Conservation (phyloP, 352 stramenopile species). For the Thalassiosira mediterranea region DNA sequence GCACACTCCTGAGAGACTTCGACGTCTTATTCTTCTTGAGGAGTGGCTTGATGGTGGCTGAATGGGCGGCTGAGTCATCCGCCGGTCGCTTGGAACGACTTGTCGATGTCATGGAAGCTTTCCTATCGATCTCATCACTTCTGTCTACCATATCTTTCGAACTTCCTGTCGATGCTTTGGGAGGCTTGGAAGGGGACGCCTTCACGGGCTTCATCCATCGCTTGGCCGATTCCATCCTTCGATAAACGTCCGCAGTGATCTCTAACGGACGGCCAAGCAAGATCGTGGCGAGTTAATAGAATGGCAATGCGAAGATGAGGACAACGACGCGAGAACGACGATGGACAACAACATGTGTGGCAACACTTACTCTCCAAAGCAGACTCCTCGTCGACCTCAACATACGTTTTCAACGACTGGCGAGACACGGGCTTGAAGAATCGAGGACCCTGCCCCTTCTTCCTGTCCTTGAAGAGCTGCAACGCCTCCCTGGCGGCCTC, state of each 20-base stretch:
- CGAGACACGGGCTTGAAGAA: constrained; percentile 18
- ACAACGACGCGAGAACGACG: not conserved
- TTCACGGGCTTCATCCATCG: constrained; percentile 18
- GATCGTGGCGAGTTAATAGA: not conserved
- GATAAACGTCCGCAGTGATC: constrained; percentile 25
- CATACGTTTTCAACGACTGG: constrained; percentile 3
- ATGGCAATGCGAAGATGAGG: not conserved
- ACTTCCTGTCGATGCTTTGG: not conserved
- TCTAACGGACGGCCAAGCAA: constrained; percentile 4
- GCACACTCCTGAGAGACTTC: constrained; percentile 17
- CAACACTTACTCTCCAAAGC: constrained; percentile 32
- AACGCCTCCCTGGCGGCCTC: constrained; percentile 12
- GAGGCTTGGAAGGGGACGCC: not conserved
- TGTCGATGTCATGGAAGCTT: not conserved
- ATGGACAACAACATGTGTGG: not conserved
- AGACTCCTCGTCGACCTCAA: constrained; percentile 27
- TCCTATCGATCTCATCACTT: not conserved
- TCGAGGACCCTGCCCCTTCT: not conserved
- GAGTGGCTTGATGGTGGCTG: constrained; percentile 1
- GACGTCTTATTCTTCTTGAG: constrained; percentile 2
- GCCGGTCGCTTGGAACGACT: not conserved
- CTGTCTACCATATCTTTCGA: not conserved
- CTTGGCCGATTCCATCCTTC: constrained; percentile 28
- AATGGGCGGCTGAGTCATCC: not conserved
- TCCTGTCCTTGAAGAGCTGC: constrained; percentile 23